These are phyloP conservation scores for Eutrema japonicum DNA, from an alignment of 345 rosid genomes.

Conservation along the genomic window DNA sequence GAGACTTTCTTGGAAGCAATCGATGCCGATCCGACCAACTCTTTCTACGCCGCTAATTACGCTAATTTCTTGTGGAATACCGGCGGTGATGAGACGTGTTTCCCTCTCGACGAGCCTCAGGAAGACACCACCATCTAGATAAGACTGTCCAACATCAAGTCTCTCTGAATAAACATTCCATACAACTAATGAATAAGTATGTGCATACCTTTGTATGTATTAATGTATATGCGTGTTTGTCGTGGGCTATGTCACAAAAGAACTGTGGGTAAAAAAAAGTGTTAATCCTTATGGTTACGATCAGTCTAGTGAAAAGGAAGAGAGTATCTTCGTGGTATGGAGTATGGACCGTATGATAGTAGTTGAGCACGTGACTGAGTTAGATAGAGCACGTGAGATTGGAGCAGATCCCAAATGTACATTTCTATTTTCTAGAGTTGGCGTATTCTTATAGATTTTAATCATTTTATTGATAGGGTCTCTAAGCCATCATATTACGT, in stretches of 20 bases:
- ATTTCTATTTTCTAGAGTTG: background rate
- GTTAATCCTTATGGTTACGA: slow-evolving; percentile 9
- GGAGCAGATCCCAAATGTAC: background rate
- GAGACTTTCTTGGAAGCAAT: slow-evolving; percentile 89
- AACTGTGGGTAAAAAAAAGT: slow-evolving; percentile 20
- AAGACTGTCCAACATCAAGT: slow-evolving; percentile 4
- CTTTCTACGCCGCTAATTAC: slow-evolving; percentile 73
- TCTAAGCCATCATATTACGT: no score
- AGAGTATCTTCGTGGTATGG: background rate
- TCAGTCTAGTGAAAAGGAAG: background rate
- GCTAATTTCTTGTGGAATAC: slow-evolving; percentile 97
- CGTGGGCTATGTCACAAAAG: slow-evolving; percentile 11
- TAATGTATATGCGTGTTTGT: slow-evolving; percentile 25
- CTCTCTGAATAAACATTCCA: background rate
- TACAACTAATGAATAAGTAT: slow-evolving; percentile 10
- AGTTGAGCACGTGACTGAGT: background rate
- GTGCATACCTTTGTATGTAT: slow-evolving; percentile 19
- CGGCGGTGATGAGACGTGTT: slow-evolving; percentile 94
- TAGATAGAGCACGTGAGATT: slow-evolving; percentile 6
- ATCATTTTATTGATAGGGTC: no score
- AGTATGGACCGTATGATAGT: background rate
- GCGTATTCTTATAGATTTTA: no score
- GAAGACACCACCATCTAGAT: slow-evolving; percentile 35
- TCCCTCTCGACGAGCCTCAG: slow-evolving; percentile 59
- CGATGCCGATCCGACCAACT: slow-evolving; percentile 71